Evolutionary conservation across 805 yeast genomes (phyloP), one percentile per base, ranked within the genome.

Genomic region (Scheffersomyces coipomensis): DNA sequence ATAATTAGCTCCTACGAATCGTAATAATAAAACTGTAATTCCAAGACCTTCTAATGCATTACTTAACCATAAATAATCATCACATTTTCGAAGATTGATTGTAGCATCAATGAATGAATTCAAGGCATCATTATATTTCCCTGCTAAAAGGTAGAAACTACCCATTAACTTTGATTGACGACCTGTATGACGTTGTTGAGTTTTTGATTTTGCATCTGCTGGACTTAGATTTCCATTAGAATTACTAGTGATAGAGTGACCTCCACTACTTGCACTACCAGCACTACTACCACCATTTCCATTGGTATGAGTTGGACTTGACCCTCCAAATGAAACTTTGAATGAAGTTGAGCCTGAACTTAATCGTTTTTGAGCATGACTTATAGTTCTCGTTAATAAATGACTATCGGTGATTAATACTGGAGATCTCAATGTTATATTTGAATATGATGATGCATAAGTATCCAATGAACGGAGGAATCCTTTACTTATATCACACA

Each of bases 51-150:
- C 97, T n/a, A 91, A 56, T 0, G 96, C 80, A 21, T 91, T 83
- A 0, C 84, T 98, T 11, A 88, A 70, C 98, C 98, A 93, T 7
- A 93, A 64, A 51, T 77, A 76, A 56, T 93, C 99, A 36, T 79
- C 79, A 2, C 82, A 69, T 10, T 76, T 69, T 43, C 78, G 79
- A 38, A 88, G 62, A 18, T 75, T 63, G 2, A 66, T 52, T 1
- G 84, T 71, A 0, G 97, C 82, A 29, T 89, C 96, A n/a, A 82
- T 76, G 49, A 89, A 83, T 42, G 81, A 79, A 18, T 72, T 68
- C 38, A 90, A 56, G 0, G 97, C 95, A 41, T 81, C 86, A 12
- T 71, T 56, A 33, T 84, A 72, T 38, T 85, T 78, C 1, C 99
- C 99, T 1, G 96, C 84, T 34, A 93, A 61, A 11, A 93, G 66